Percentiles rank a stretch among this genome's conserved stretches.
These are phyloP conservation scores for Paraconiothyrium brasiliense DNA, from an alignment of 2,329 filamentous ascomycete genomes.

Conservation along the genomic window DNA sequence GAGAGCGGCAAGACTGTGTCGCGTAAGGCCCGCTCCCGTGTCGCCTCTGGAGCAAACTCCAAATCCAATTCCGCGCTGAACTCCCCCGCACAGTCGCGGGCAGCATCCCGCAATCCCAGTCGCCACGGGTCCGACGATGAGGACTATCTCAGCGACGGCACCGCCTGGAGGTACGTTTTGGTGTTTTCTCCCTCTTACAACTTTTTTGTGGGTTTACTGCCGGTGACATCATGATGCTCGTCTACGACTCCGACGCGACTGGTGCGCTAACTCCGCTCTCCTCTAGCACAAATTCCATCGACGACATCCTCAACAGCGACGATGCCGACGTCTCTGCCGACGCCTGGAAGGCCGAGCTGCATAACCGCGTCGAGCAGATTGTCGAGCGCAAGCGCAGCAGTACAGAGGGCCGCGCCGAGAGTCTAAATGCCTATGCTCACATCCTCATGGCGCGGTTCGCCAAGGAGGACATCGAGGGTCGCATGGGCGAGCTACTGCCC, in stretches of 20 bases:
- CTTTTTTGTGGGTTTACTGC: conserved; percentile 18
- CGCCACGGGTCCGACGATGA: conserved; percentile 73
- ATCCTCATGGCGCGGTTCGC: conserved; percentile 75
- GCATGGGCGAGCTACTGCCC: conserved; percentile 68
- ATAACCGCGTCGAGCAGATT: conserved; percentile 74
- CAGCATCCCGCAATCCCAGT: conserved; percentile 61
- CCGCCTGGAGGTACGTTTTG: conserved; percentile 63
- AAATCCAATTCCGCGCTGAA: conserved; percentile 66
- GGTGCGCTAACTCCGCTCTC: conserved; percentile 32
- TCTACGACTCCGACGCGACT: conserved; percentile 23
- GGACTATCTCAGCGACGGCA: conserved; percentile 68
- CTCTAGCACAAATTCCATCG: conserved; percentile 70
- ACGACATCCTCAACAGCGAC: conserved; percentile 65
- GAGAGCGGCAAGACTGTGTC: conserved; percentile 78
- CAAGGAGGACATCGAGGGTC: conserved; percentile 67
- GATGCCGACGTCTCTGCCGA: conserved; percentile 60
- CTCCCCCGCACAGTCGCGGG: conserved; percentile 66
- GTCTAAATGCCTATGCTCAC: conserved; percentile 69
- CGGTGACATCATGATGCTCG: conserved; percentile 39
- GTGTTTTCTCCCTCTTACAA: conserved; percentile 11
- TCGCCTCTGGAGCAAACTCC: conserved; percentile 66
- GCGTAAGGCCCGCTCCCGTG: conserved; percentile 69
- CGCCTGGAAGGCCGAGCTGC: conserved; percentile 70
- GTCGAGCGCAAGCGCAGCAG: conserved; percentile 82
- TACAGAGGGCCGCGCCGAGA: conserved; percentile 73